Percentiles rank a stretch among this genome's conserved stretches.
Evolutionary conservation across 1,284 basidiomycete species (phyloP).

Genomic region (Trichosporon asahii): DNA sequence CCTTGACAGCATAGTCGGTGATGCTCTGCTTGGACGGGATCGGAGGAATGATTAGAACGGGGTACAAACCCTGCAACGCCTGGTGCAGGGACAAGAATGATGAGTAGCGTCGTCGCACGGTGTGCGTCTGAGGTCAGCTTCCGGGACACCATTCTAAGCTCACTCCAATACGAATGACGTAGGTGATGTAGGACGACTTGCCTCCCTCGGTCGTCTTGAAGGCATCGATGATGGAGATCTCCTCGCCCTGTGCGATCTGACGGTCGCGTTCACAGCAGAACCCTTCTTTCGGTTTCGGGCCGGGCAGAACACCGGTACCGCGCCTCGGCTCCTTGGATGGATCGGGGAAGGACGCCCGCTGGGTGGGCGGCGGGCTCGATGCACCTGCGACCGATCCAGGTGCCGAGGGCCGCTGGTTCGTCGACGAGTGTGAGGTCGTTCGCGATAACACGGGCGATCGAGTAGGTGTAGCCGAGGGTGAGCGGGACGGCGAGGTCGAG

Average conservation of each 20-base stretch:
- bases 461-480: constrained; percentile 13
- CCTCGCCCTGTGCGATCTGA: constrained; percentile 44
- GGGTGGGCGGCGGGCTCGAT: constrained; percentile 47
- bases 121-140: constrained; percentile 60
- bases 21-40: constrained; percentile 96
- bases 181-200: constrained; percentile 85
- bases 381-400: constrained; percentile 28
- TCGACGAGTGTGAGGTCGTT: constrained; percentile 18
- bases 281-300: constrained; percentile 45
- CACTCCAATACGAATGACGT: constrained; percentile 88
- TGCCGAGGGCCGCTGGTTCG: constrained; percentile 2
- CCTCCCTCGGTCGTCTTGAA: constrained; percentile 88
- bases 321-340: constrained; percentile 42
- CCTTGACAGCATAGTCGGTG: constrained; percentile 92
- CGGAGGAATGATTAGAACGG: constrained; percentile 93
- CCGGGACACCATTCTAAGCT: constrained; percentile 34
- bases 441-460: constrained; percentile 21
- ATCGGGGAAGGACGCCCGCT: constrained; percentile 48
- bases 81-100: constrained; percentile 92
- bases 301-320: constrained; percentile 34
- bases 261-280: constrained; percentile 50
- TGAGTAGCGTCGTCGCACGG: constrained; percentile 87
- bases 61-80: constrained; percentile 82
- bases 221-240: constrained; percentile 72
- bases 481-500: constrained; percentile 8